These are phyloP conservation scores for Trichoderma sp. DNA, from an alignment of 2,329 filamentous ascomycete species.

Conservation along the genomic window DNA sequence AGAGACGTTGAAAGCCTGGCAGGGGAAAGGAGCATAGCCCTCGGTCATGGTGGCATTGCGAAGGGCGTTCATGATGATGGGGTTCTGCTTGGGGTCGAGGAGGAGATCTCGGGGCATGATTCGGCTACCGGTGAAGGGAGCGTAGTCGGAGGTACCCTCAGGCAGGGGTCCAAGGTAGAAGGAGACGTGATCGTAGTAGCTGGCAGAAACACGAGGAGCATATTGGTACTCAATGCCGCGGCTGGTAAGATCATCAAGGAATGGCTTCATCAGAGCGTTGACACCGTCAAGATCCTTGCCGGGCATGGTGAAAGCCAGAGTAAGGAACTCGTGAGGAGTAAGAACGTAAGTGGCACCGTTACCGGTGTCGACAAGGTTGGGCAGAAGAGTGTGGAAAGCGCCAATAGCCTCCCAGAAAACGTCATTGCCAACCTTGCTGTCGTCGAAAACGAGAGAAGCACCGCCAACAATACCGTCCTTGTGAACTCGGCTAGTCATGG, in stretches of 20 bases:
- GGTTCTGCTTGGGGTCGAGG: background rate
- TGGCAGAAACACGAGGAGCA: background rate
- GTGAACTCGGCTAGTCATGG: conserved; percentile 4
- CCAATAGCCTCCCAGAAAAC: background rate
- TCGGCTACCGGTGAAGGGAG: background rate
- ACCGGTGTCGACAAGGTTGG: background rate
- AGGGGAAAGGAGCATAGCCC: background rate
- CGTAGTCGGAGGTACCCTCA: background rate
- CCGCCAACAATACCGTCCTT: background rate
- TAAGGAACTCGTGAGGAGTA: background rate
- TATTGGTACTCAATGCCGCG: background rate
- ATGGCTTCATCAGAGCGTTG: background rate
- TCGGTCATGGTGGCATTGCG: background rate
- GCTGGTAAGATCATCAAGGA: background rate
- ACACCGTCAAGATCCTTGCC: background rate
- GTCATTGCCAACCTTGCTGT: background rate
- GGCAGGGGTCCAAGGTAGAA: background rate
- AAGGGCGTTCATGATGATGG: background rate
- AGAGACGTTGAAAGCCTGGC: conserved; percentile 21
- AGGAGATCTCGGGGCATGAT: background rate
- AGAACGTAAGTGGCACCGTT: background rate
- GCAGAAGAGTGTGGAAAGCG: background rate
- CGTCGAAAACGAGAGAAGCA: background rate
- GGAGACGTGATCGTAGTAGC: background rate
- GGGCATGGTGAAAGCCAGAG: background rate